A percentile compares a stretch with the other conserved stretches of the same genome.
phyloP scores from a whole-genome alignment of 2,329 filamentous ascomycete species.

The Ophiostoma pallidulum region DNA sequence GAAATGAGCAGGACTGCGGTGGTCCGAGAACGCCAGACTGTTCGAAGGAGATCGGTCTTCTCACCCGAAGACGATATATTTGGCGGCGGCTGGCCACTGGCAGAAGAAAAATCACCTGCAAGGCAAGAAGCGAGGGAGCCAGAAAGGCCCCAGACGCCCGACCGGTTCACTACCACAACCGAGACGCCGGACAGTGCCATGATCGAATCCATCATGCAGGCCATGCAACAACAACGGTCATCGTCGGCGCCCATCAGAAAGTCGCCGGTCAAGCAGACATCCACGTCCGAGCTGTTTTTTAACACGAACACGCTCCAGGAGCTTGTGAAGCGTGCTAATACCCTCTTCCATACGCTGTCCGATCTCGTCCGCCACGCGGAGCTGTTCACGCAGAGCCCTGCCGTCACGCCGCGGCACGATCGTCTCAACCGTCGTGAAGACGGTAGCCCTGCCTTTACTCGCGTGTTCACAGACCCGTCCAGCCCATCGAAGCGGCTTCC shows the following conservation, averaged over 20 bases:
- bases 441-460: constrained; percentile 57
- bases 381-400: constrained; percentile 47
- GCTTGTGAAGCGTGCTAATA: constrained; percentile 52
- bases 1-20: constrained; percentile 42
- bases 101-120: constrained; percentile 26
- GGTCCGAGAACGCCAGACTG: constrained; percentile 42
- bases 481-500: constrained; percentile 43
- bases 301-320: constrained; percentile 61
- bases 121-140: constrained; percentile 28
- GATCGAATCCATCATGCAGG: constrained; percentile 53
- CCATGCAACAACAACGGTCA: constrained; percentile 48
- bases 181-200: constrained; percentile 34
- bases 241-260: constrained; percentile 30
- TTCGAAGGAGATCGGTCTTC: constrained; percentile 52
- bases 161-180: constrained; percentile 21
- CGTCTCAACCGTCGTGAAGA: constrained; percentile 34
- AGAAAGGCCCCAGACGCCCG: constrained; percentile 32
- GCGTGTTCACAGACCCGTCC: constrained; percentile 55
- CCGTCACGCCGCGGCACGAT: constrained; percentile 38
- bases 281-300: constrained; percentile 51
- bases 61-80: constrained; percentile 59
- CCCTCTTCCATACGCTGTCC: constrained; percentile 49
- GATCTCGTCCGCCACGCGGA: constrained; percentile 52
- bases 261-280: constrained; percentile 24
- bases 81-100: constrained; percentile 39